A percentile compares a stretch with the other conserved stretches of the same genome.
Evolutionary conservation across 2,329 filamentous ascomycete genomes (phyloP).

Genomic region (Bipolaris bicolor): DNA sequence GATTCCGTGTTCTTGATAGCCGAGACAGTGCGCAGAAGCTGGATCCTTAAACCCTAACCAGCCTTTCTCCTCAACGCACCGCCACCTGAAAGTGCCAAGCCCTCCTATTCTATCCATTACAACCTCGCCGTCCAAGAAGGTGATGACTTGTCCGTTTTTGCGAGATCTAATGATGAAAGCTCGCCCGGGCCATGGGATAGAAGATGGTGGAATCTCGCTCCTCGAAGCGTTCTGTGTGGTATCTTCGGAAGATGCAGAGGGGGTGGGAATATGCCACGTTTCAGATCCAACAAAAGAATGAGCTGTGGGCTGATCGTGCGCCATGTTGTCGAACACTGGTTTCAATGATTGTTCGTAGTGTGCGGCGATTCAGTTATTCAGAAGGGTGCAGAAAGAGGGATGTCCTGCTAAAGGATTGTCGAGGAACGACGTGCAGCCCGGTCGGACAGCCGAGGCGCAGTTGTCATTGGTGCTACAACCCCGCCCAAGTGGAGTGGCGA

Average conservation of each 20-base stretch:
- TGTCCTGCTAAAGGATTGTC: background rate
- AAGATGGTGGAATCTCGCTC: constrained; percentile 7
- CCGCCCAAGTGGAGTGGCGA: constrained; percentile 3
- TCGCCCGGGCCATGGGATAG: constrained; percentile 33
- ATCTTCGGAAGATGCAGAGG: constrained; percentile 11
- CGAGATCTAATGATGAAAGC: constrained; percentile 44
- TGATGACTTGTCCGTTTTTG: constrained; percentile 36
- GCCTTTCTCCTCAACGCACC: constrained; percentile 47
- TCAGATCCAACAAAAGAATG: constrained; percentile 8
- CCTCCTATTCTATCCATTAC: constrained; percentile 34
- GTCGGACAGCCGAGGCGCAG: constrained; percentile 1
- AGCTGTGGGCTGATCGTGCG: constrained; percentile 3
- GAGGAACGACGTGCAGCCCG: background rate
- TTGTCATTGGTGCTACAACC: constrained; percentile 7
- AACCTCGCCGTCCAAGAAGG: constrained; percentile 39
- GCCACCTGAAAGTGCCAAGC: constrained; percentile 43
- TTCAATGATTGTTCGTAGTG: background rate
- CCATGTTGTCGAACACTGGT: constrained; percentile 2
- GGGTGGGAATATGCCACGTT: constrained; percentile 7
- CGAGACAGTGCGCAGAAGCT: constrained; percentile 28
- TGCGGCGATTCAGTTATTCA: background rate
- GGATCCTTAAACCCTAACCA: constrained; percentile 51
- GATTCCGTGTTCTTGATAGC: constrained; percentile 7
- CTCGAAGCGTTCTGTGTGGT: constrained; percentile 3
- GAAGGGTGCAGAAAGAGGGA: background rate